phyloP scores from a whole-genome alignment of 1,284 basidiomycete genomes.

The Apiotrichum laibachii region DNA sequence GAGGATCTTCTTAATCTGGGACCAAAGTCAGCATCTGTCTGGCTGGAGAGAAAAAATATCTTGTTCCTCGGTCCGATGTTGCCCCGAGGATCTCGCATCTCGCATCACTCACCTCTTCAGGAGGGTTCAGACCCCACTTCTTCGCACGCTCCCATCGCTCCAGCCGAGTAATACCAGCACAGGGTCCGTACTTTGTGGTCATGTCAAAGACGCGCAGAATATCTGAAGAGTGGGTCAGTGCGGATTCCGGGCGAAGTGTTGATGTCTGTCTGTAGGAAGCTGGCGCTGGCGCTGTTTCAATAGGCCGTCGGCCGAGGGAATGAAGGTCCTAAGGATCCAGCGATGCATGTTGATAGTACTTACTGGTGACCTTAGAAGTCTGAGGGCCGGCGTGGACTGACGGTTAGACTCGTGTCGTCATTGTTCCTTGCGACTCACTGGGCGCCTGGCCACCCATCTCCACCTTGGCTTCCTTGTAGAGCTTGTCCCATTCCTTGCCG shows the following conservation, averaged over 20 bases:
- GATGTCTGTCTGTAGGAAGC: no score
- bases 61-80: background rate
- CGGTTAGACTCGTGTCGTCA: slow-evolving; percentile 6
- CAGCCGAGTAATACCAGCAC: slow-evolving; percentile 74
- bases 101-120: slow-evolving; percentile 63
- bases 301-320: no score
- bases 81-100: background rate
- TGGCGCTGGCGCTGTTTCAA: no score
- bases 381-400: slow-evolving; percentile 44
- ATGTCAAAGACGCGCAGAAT: slow-evolving; percentile 78
- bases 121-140: slow-evolving; percentile 76
- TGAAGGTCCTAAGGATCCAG: no score
- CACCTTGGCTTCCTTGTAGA: slow-evolving; percentile 55
- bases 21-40: background rate
- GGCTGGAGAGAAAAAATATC: background rate
- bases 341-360: slow-evolving; percentile 14
- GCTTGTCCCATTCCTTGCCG: slow-evolving; percentile 59
- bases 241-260: no score
- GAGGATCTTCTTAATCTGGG: slow-evolving; percentile 71
- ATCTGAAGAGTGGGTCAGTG: slow-evolving; percentile 55
- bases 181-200: slow-evolving; percentile 81
- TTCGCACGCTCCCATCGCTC: slow-evolving; percentile 86
- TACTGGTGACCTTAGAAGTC: slow-evolving; percentile 45
- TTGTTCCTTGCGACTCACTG: slow-evolving; percentile 55
- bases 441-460: slow-evolving; percentile 61